Evolutionary conservation across 768 basidiomycete genomes (phyloP).

Genomic region (Mycena indigotica): DNA sequence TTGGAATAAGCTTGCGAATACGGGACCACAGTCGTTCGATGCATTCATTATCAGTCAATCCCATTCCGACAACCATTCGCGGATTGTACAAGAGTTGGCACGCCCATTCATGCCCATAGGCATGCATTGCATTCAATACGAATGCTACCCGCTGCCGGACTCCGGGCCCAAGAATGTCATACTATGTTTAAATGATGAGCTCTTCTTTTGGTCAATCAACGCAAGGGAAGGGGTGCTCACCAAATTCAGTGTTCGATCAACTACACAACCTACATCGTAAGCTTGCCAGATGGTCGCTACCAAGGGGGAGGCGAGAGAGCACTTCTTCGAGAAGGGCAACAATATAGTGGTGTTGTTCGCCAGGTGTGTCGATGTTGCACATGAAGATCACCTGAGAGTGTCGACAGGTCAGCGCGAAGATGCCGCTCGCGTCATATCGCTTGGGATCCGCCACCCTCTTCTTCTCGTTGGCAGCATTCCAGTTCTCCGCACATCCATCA

Average conservation of each 20-base stretch:
- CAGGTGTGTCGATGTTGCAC: constrained; percentile 42
- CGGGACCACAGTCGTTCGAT: too few relatives aligned
- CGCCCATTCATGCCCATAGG: constrained; percentile 36
- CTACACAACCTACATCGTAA: constrained; percentile 40
- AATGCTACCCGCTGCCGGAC: constrained; percentile 23
- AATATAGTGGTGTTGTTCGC: constrained; percentile 41
- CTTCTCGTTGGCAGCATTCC: constrained; percentile 35
- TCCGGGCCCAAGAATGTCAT: constrained; percentile 11
- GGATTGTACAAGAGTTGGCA: constrained; percentile 37
- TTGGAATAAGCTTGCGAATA: too few relatives aligned
- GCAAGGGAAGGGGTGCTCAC: constrained; percentile 28
- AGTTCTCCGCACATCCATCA: constrained; percentile 25
- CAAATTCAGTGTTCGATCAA: constrained; percentile 31
- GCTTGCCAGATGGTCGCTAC: constrained; percentile 28
- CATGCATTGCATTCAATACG: too few relatives aligned
- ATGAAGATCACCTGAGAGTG: constrained; percentile 40
- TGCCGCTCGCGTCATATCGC: too few relatives aligned
- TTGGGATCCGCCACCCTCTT: constrained; percentile 28
- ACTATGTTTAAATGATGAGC: constrained; percentile 24
- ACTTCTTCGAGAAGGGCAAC: too few relatives aligned
- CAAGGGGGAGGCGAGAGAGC: too few relatives aligned
- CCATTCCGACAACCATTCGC: too few relatives aligned
- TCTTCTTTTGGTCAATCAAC: neutral
- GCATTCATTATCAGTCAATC: too few relatives aligned
- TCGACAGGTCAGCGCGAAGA: constrained; percentile 41